These are phyloP conservation scores for Russula sp. DNA, from an alignment of 768 basidiomycete genomes.

Conservation along the genomic window DNA sequence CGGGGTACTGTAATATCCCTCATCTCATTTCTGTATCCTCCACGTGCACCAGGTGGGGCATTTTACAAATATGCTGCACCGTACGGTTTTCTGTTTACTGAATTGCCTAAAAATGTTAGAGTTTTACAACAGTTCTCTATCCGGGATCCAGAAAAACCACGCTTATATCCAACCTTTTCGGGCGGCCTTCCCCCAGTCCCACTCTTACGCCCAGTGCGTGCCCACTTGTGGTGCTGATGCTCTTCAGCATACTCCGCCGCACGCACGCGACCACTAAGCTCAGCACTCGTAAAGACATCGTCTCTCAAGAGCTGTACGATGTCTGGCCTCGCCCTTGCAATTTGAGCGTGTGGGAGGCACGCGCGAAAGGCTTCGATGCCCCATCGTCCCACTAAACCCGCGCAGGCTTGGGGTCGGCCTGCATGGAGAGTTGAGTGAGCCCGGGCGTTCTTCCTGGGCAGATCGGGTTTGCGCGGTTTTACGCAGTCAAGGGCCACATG, in stretches of 20 bases:
- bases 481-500: conserved; percentile 50
- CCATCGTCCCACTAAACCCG: conserved; percentile 50
- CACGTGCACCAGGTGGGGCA: conserved; percentile 49
- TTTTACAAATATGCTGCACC: conserved; percentile 93
- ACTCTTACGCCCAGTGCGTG: conserved; percentile 69
- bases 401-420: conserved; percentile 41
- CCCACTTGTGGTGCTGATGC: conserved; percentile 37
- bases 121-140: background rate
- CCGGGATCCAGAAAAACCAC: conserved; percentile 94
- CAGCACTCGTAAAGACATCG: conserved; percentile 62
- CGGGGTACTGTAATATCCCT: conserved; percentile 40
- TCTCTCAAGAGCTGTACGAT: conserved; percentile 85
- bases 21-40: conserved; percentile 63
- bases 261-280: conserved; percentile 62
- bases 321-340: conserved; percentile 74
- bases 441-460: conserved; percentile 34
- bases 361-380: conserved; percentile 88
- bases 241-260: conserved; percentile 58
- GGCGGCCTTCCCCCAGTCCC: conserved; percentile 95
- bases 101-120: too few species aligned
- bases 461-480: conserved; percentile 50
- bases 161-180: conserved; percentile 79
- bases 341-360: conserved; percentile 67
- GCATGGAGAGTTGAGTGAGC: conserved; percentile 32
- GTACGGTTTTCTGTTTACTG: conserved; percentile 52